phyloP scores from a whole-genome alignment of 257 asterid species.

The Lavandula angustifolia region DNA sequence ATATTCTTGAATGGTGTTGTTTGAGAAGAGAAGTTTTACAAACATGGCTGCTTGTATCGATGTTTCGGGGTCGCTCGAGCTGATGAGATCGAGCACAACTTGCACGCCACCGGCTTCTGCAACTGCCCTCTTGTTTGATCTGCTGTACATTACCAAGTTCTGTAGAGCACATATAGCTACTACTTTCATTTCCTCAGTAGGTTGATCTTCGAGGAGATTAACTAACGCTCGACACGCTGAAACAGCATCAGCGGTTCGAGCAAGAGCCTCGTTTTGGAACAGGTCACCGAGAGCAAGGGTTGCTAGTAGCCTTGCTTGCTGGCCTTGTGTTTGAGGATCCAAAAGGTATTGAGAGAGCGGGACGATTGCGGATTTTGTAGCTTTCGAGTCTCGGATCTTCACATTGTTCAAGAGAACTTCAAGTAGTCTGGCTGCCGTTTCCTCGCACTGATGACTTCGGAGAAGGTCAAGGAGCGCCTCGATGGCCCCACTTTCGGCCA shows the following conservation, averaged over 20 bases:
- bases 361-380: slow-evolving; percentile 84
- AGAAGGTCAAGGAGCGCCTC: slow-evolving; percentile 94
- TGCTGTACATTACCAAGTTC: slow-evolving; percentile 94
- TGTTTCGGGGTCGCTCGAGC: slow-evolving; percentile 92
- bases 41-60: slow-evolving; percentile 99
- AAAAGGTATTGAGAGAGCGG: slow-evolving; percentile 94
- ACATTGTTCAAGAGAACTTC: slow-evolving; percentile 90
- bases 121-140: slow-evolving; percentile 95
- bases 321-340: slow-evolving; percentile 99
- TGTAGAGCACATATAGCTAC: slow-evolving; percentile 95
- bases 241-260: slow-evolving; percentile 89
- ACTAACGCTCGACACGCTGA: slow-evolving; percentile 98
- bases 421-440: slow-evolving; percentile 91
- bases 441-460: slow-evolving; percentile 90
- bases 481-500: slow-evolving; percentile 99
- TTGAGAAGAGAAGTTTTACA: slow-evolving; percentile 86
- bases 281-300: slow-evolving; percentile 97
- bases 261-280: slow-evolving; percentile 93
- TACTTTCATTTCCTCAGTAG: slow-evolving; percentile 99
- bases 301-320: slow-evolving; percentile 91
- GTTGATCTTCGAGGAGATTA: slow-evolving; percentile 98
- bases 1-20: slow-evolving; percentile 94
- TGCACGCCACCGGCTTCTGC: slow-evolving; percentile 99
- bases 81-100: slow-evolving; percentile 92
- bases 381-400: slow-evolving; percentile 90